Evolutionary conservation across 163 green algal genomes (phyloP), one percentile per base, ranked within the genome.

Genomic region (Smithsoniella earleae): DNA sequence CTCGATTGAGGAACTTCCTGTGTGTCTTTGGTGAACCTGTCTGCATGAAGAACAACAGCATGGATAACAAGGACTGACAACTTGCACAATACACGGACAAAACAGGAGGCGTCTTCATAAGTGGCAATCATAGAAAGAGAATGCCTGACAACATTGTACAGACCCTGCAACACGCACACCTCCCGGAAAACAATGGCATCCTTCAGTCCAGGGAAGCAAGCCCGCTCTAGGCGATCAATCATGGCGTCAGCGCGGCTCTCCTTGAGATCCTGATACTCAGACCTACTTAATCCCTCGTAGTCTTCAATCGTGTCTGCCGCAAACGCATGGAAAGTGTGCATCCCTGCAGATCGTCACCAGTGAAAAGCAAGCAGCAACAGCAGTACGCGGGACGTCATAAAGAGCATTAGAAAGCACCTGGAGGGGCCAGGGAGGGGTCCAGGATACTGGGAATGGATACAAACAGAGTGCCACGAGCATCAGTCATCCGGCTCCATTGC

Each of bases 271-370:
- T 90, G 82, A 73, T 98, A 98, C 49, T 89, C 86, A 1, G 75
- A 46, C 0, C 79, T 72, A 3, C 45, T 44, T 74, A 93, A 43
- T 55, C 79, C 84, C 78, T 87, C 79, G 31, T 22, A 40, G 31
- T 22, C 78, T 54, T 97, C 88, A 0, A 97, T 90, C 89, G 89
- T 97, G 73, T 96, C 92, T 18, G 90, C 89, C 0, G 91, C 95
- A 83, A 97, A 98, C 76, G 88, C 86, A 79, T 98, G 92, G 28
- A 98, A 84, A 46, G 95, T 87, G 85, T 98, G 92, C 63, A 80
- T 80, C 77, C 89, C 73, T 64, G 49, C 49, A 64, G 18, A 18
- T 18, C 54, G 13, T 25, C 16, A n/a, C 54, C 54, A 66, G 10
- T 10, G 18, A 18, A 13, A 54, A 16, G 16, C 16, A 16, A 54